These are phyloP conservation scores for Dendrocalamus sinicus DNA, from an alignment of 176 grass and related monocot species.

Conservation along the genomic window DNA sequence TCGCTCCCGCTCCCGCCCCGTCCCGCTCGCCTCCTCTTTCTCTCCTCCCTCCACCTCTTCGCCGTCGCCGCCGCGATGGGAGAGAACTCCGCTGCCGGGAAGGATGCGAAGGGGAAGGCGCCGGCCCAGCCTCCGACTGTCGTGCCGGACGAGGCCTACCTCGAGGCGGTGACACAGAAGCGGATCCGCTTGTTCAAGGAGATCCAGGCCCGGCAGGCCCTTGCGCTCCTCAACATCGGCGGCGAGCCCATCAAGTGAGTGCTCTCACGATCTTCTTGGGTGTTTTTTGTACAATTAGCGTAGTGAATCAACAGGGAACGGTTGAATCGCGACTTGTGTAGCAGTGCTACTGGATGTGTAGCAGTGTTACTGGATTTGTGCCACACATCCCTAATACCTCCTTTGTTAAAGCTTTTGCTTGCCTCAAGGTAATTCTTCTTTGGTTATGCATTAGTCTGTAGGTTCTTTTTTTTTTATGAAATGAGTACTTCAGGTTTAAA, in stretches of 20 bases:
- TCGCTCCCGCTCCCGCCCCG: not conserved
- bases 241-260: slow-evolving; percentile 78
- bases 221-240: slow-evolving; percentile 65
- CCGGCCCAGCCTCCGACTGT: not conserved
- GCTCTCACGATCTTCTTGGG: not conserved
- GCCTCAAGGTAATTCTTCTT: slow-evolving; percentile 78
- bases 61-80: slow-evolving; percentile 47
- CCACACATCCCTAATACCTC: slow-evolving; percentile 90
- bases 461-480: slow-evolving; percentile 13
- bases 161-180: slow-evolving; percentile 65
- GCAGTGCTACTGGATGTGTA: no score
- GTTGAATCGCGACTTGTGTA: not conserved
- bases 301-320: not conserved
- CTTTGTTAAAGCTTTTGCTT: slow-evolving; percentile 96
- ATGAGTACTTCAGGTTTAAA: slow-evolving; percentile 40
- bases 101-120: slow-evolving; percentile 45
- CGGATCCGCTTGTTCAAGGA: slow-evolving; percentile 67
- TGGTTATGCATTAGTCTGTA: slow-evolving; percentile 22
- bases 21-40: not conserved
- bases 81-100: slow-evolving; percentile 29
- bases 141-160: slow-evolving; percentile 63
- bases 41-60: slow-evolving; percentile 20
- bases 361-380: no score
- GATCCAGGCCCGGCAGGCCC: slow-evolving; percentile 62
- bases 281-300: not conserved